Evolutionary conservation across 176 grass and related monocot genomes (phyloP).

Genomic region (Oryza australiensis): DNA sequence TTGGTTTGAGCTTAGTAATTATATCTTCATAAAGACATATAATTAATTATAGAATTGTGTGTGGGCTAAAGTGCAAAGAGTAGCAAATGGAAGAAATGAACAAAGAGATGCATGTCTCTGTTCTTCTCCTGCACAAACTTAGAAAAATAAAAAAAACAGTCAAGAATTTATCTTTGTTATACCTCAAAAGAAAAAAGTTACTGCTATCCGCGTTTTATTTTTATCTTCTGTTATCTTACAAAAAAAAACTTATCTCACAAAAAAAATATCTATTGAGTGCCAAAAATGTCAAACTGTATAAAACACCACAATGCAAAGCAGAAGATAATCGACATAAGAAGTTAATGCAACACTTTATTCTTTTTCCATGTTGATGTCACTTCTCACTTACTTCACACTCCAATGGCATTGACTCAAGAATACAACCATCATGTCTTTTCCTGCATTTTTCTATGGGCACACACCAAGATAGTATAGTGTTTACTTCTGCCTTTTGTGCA

Average conservation of each 20-base stretch:
- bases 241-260: too few species aligned
- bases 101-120: not conserved
- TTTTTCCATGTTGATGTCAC: constrained; percentile 1
- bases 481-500: not conserved
- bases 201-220: too few species aligned
- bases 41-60: not conserved
- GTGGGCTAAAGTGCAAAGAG: not conserved
- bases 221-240: too few species aligned
- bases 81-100: not conserved
- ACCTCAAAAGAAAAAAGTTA: not conserved
- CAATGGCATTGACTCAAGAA: not conserved
- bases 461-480: not conserved
- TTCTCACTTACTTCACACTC: not conserved
- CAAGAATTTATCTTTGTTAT: not conserved
- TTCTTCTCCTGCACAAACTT: not conserved
- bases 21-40: not conserved
- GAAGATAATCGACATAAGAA: not conserved
- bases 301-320: not conserved
- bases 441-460: not conserved
- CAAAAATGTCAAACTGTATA: not conserved
- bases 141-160: not conserved
- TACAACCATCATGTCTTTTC: not conserved
- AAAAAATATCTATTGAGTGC: too few species aligned
- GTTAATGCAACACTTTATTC: not conserved
- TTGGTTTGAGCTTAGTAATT: not conserved